Base-by-base conservation (phyloP, 192 early-diverging fungal genomes). In the Backusella morwellensis region DNA sequence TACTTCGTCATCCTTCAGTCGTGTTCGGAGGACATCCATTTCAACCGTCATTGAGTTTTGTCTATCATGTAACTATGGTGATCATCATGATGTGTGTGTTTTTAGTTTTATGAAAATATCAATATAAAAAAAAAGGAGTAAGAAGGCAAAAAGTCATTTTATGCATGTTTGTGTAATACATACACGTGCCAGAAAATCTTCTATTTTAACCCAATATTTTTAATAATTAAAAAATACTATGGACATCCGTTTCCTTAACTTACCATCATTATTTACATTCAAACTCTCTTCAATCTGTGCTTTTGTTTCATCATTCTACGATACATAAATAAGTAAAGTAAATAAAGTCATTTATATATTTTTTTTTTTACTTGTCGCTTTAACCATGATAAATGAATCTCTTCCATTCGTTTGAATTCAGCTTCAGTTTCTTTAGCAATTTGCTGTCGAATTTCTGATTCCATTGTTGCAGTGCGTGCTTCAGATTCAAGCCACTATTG, bases 371-470 rank as follows among this genome's bases (percentile, higher is more conserved):
- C 82, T 73, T 77, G 66, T 23, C 77, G 72, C n/a, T 75, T 69
- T 38, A 77, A 34, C 1, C 74, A 34, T 23, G 72, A 68, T 68
- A 80, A 81, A 9, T 86, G 80, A 17, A 79, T 78, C 1, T 76
- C 72, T 75, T 90, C 83, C 67, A 90, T 78, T 32, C 84, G 82
- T 26, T 79, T 78, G 29, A 91, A 75, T 66, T 86, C 83, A 19
- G 15, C 56, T 38, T 85, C 70, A 52, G 86, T 86, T 36, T 88
- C 87, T 34, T 42, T 67, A 0, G 85, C 66, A n/a, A 88, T 82
- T 75, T 90, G 86, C 7, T 84, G 82, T 14, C 90, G 85, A 32
- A 88, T 86, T 35, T 85, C 85, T n/a, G 82, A 70, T 75, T 91
- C 90, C 38, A 91, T 83, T 23, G 78, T 75, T 15, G 86, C 74